phyloP scores from a whole-genome alignment of 1,284 basidiomycete genomes.

The Cryptococcus sp. region DNA sequence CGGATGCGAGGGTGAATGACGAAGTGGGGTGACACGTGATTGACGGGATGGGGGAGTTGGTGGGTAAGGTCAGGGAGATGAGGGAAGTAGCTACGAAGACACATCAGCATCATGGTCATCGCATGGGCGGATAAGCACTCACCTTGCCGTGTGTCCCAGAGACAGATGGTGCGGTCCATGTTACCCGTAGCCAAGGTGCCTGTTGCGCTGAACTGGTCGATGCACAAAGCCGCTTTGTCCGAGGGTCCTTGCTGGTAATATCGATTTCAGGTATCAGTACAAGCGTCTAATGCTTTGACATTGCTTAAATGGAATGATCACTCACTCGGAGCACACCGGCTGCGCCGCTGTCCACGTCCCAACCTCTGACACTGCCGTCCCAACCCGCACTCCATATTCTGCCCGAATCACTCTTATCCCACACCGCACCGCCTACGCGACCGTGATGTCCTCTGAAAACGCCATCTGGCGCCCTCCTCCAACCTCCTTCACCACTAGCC shows the following conservation, averaged over 20 bases:
- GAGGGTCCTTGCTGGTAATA: conserved; percentile 48
- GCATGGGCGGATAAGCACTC: conserved; percentile 9
- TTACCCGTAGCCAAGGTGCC: conserved; percentile 56
- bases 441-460: conserved; percentile 50
- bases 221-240: conserved; percentile 55
- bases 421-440: conserved; percentile 44
- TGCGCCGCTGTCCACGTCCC: conserved; percentile 54
- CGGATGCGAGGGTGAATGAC: conserved; percentile 70
- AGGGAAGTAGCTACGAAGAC: conserved; percentile 48
- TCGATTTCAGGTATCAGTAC: background rate
- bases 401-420: conserved; percentile 41
- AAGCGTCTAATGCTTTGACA: background rate
- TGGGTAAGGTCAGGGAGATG: conserved; percentile 59
- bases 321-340: conserved; percentile 51
- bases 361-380: conserved; percentile 57
- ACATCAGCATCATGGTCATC: conserved; percentile 3
- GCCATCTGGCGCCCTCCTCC: conserved; percentile 47
- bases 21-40: conserved; percentile 63
- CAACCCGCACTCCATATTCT: conserved; percentile 53
- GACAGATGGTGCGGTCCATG: conserved; percentile 56
- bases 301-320: background rate
- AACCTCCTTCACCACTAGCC: conserved; percentile 44
- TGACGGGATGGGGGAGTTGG: conserved; percentile 70
- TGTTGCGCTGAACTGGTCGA: conserved; percentile 52
- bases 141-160: conserved; percentile 58